phyloP scores from a whole-genome alignment of 352 stramenopile species.

The Globisporangium nagaii region DNA sequence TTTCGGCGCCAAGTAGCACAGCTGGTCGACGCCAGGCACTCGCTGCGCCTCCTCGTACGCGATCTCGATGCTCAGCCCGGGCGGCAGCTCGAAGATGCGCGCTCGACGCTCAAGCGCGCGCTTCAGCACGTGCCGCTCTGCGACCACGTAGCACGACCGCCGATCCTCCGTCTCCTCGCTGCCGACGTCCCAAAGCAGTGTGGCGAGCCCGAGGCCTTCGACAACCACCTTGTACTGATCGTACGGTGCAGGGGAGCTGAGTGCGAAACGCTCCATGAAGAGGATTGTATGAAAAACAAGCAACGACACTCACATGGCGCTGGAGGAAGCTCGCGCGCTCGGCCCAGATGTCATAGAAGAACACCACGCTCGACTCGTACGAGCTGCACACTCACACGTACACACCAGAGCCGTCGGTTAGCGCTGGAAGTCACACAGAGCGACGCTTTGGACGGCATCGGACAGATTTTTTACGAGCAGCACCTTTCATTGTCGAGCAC shows the following conservation, averaged over 20 bases:
- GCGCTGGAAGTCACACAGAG: background rate
- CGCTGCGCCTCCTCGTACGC: constrained; percentile 47
- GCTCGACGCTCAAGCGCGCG: constrained; percentile 27
- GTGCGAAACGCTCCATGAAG: background rate
- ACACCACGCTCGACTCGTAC: constrained; percentile 51
- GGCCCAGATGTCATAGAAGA: constrained; percentile 75
- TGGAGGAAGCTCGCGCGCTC: constrained; percentile 51
- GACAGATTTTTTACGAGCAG: too few species aligned
- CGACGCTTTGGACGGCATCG: too few species aligned
- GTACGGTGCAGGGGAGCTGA: too few species aligned
- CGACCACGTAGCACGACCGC: constrained; percentile 48
- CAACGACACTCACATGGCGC: constrained; percentile 35
- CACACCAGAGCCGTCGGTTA: background rate
- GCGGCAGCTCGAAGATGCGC: constrained; percentile 28
- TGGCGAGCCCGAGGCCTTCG: constrained; percentile 41
- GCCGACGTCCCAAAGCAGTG: constrained; percentile 51
- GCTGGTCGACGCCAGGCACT: constrained; percentile 47
- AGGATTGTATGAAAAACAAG: background rate
- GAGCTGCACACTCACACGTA: constrained; percentile 22
- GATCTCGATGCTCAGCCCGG: constrained; percentile 38
- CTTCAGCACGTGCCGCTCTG: constrained; percentile 52
- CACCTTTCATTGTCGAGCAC: constrained; percentile 34
- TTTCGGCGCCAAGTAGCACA: constrained; percentile 41
- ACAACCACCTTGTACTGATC: constrained; percentile 58
- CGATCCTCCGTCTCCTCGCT: constrained; percentile 53